Conservation (phyloP, 805 yeast species). For the Nadsonia fulvescens region DNA sequence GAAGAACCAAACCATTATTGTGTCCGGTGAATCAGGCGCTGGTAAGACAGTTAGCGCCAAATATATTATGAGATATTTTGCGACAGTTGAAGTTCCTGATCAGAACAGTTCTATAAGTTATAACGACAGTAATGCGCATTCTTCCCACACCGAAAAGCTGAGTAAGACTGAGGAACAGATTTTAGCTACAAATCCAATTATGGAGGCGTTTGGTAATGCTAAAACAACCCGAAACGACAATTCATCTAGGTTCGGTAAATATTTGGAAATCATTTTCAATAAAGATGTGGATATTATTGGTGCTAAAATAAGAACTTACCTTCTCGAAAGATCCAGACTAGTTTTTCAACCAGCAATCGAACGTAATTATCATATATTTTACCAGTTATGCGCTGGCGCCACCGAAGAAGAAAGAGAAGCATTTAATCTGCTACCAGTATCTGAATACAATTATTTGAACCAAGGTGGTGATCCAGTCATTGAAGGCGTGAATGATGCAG, state of each 20-base stretch:
- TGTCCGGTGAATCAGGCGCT: slow-evolving; percentile 96
- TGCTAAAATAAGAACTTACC: slow-evolving; percentile 82
- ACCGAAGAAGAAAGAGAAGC: slow-evolving; percentile 22
- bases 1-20: slow-evolving; percentile 87
- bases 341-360: slow-evolving; percentile 86
- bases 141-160: slow-evolving; percentile 35
- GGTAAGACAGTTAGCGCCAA: slow-evolving; percentile 97
- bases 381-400: slow-evolving; percentile 68
- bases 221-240: slow-evolving; percentile 94
- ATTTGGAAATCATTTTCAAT: slow-evolving; percentile 78
- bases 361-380: slow-evolving; percentile 88
- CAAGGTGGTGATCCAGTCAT: slow-evolving; percentile 69
- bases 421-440: slow-evolving; percentile 35
- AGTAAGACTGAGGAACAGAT: slow-evolving; percentile 86
- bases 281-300: slow-evolving; percentile 65
- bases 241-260: slow-evolving; percentile 94
- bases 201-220: slow-evolving; percentile 98
- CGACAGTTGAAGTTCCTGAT: slow-evolving; percentile 56
- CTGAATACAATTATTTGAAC: slow-evolving; percentile 63
- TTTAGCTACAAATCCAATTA: slow-evolving; percentile 88
- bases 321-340: slow-evolving; percentile 82
- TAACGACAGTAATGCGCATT: slow-evolving; percentile 4
- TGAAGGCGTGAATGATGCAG: slow-evolving; percentile 63
- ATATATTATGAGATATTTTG: slow-evolving; percentile 93
- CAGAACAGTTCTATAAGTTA: too few relatives aligned